phyloP scores from a whole-genome alignment of 768 basidiomycete species.

The Termitomyces titanicus region DNA sequence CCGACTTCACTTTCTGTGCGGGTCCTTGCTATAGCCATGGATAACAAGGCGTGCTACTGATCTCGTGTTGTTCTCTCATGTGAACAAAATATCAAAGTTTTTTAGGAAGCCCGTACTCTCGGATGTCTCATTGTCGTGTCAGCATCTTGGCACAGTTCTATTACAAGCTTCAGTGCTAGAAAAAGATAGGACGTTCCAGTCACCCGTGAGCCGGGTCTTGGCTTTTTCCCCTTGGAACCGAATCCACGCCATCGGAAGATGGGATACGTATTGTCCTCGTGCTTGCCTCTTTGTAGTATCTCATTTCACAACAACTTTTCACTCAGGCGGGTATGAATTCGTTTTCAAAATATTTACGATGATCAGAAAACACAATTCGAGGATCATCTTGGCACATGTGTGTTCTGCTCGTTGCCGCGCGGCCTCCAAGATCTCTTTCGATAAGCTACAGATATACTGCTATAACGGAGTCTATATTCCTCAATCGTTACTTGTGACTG shows the following conservation, averaged over 20 bases:
- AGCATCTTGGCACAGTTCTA: constrained; percentile 12
- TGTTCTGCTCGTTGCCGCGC: constrained; percentile 1
- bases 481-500: background rate
- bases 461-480: background rate
- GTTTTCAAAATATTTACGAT: background rate
- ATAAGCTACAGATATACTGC: background rate
- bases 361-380: background rate
- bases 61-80: background rate
- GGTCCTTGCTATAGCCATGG: background rate
- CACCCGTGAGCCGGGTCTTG: constrained; percentile 11
- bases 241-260: constrained; percentile 10
- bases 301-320: constrained; percentile 4
- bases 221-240: constrained; percentile 3
- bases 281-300: constrained; percentile 1
- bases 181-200: constrained; percentile 12
- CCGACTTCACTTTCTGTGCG: background rate
- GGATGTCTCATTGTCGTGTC: constrained; percentile 1
- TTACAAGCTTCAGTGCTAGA: background rate
- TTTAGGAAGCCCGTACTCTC: background rate
- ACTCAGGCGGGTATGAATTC: background rate
- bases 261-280: constrained; percentile 3
- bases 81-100: background rate
- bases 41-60: background rate
- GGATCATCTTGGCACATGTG: constrained; percentile 4
- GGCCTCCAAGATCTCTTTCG: background rate